Base-by-base conservation (phyloP, 371 early-diverging fungal genomes). In the Mortierella polycephala region DNA sequence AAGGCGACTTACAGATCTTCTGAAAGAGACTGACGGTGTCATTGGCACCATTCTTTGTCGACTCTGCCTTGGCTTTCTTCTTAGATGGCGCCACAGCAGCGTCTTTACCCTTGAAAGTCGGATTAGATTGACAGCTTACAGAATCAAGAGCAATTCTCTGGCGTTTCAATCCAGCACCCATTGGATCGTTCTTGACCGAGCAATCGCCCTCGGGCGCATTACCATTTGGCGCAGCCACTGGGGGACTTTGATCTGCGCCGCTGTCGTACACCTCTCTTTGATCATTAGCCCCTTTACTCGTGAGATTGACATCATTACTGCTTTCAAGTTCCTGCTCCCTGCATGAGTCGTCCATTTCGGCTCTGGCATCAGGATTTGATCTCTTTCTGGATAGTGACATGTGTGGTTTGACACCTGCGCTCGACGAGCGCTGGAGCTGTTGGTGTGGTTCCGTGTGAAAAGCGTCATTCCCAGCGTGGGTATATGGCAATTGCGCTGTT, bases 21-120 rank as follows among this genome's bases (percentile, higher is more conserved):
- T 77, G 79, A 23, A 77, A 77, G 37, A 77, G 69, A 23, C 72
- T 77, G 11, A 72, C 79, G 0, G 79, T 77, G 18, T 77, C 79
- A 39, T 64, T 71, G 37, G 60, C 79, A 39, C 60, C 20, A 14
- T 56, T 77, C 55, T 71, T 67, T 41, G 59, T 9, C 21, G 42
- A 30, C 21, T 67, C 69, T 5, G 65, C 69, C 45, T 68, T 77
- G 44, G 60, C 59, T 46, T 65, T 71, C 50, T 77, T 77, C 62
- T 68, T 77, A 39, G 69, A 61, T 13, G 72, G 79, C 51, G 44
- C 49, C 10, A 46, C 37, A n/a, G 69, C 14, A 4, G 45, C 16
- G 0, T 69, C 70, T 55, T 70, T 65, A 50, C 54, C 23, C 44
- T 58, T 64, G 61, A 47, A 14, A n/a, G 57, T 8, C 52, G 56